Evolutionary conservation across 1,139 yeast species (phyloP).

Genomic region (Saccharomyces hybrid): DNA sequence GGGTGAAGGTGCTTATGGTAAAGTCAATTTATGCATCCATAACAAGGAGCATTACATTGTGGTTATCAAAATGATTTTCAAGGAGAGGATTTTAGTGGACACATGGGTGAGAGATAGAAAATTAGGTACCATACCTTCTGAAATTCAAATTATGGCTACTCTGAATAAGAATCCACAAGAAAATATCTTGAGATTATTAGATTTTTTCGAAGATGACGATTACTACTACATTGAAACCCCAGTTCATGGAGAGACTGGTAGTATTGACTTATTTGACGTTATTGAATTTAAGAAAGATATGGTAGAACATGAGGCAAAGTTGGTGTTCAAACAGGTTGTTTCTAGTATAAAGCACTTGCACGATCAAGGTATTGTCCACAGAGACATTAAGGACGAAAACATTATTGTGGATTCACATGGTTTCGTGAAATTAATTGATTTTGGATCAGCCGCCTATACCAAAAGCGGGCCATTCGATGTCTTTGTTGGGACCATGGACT

Average conservation of each 20-base stretch:
- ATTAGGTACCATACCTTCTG: conserved; percentile 87
- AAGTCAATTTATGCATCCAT: conserved; percentile 72
- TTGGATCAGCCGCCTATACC: conserved; percentile 89
- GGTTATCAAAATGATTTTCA: conserved; percentile 79
- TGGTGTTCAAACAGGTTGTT: conserved; percentile 71
- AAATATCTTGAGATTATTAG: conserved; percentile 71
- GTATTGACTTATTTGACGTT: conserved; percentile 83
- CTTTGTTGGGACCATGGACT: conserved; percentile 93
- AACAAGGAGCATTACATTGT: conserved; percentile 49
- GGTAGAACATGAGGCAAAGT: conserved; percentile 67
- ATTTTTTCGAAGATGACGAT: conserved; percentile 82
- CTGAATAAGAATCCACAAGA: conserved; percentile 71
- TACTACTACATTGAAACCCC: conserved; percentile 87
- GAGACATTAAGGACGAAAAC: conserved; percentile 94
- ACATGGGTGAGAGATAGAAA: conserved; percentile 92
- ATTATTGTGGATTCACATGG: conserved; percentile 77
- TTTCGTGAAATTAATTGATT: conserved; percentile 78
- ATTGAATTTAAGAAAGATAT: conserved; percentile 78
- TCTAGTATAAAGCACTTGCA: conserved; percentile 79
- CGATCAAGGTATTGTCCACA: conserved; percentile 78
- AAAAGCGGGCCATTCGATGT: conserved; percentile 93
- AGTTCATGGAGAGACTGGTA: conserved; percentile 84
- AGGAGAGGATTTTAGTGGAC: conserved; percentile 84
- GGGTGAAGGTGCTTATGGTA: conserved; percentile 96
- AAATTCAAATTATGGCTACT: conserved; percentile 81